Evolutionary conservation across 768 basidiomycete species (phyloP).

Genomic region (Boletus subparvulus): DNA sequence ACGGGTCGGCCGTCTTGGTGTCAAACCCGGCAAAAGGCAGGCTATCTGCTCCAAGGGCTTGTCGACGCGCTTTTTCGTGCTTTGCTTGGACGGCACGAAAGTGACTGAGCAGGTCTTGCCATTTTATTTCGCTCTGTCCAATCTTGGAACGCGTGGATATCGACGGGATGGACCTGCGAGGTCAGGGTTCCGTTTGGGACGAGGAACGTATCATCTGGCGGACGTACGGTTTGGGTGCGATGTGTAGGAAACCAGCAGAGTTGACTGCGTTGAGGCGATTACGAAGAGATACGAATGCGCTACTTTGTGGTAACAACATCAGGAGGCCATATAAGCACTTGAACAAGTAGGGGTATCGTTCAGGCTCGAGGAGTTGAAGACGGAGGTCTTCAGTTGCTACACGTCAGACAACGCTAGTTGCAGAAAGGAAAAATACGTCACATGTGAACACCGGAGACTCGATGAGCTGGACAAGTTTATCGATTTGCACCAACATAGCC

Average conservation of each 20-base stretch:
- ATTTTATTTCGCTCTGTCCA: constrained; percentile 89
- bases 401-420: background rate
- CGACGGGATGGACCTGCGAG: constrained; percentile 33
- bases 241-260: constrained; percentile 90
- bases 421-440: constrained; percentile 36
- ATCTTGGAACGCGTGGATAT: constrained; percentile 70
- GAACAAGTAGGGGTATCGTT: constrained; percentile 93
- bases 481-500: constrained; percentile 89
- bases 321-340: constrained; percentile 96
- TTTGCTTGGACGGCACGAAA: constrained; percentile 87
- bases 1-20: constrained; percentile 31
- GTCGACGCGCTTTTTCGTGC: constrained; percentile 89
- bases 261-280: constrained; percentile 95
- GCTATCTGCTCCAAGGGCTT: constrained; percentile 65
- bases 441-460: constrained; percentile 99
- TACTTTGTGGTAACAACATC: constrained; percentile 96
- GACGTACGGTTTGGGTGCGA: constrained; percentile 80
- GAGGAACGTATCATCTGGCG: background rate
- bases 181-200: constrained; percentile 15
- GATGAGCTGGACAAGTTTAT: constrained; percentile 96
- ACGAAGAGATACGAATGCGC: constrained; percentile 90
- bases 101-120: constrained; percentile 91
- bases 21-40: constrained; percentile 47
- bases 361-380: constrained; percentile 93
- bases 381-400: constrained; percentile 59